These are phyloP conservation scores for Gelatoporia subvermispora DNA, from an alignment of 768 basidiomycete genomes.

Conservation along the genomic window DNA sequence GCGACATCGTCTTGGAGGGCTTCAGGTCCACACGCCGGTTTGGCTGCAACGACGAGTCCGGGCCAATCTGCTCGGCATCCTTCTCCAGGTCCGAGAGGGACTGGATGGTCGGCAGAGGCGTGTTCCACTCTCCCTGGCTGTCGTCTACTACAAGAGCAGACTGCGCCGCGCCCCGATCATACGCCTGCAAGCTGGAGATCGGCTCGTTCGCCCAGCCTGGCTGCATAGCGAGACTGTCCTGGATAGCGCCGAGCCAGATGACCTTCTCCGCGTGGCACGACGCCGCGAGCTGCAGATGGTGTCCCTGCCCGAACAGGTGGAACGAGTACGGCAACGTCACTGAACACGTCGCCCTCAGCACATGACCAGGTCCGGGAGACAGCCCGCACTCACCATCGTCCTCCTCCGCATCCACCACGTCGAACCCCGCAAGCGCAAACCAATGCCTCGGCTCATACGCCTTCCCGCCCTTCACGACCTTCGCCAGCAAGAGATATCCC, in stretches of 20 bases:
- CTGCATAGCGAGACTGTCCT: conserved; percentile 39
- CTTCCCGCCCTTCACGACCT: conserved; percentile 71
- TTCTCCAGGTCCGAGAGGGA: conserved; percentile 25
- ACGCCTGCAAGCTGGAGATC: conserved; percentile 52
- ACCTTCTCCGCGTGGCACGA: conserved; percentile 81
- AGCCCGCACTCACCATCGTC: conserved; percentile 65
- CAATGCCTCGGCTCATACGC: conserved; percentile 86
- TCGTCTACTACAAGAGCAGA: conserved; percentile 27
- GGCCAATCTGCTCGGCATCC: conserved; percentile 2
- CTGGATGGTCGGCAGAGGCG: conserved; percentile 27
- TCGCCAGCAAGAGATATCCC: conserved; percentile 83
- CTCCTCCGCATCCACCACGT: conserved; percentile 61
- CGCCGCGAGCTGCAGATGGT: conserved; percentile 82
- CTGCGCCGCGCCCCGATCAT: conserved; percentile 28
- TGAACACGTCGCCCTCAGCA: conserved; percentile 25
- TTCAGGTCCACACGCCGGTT: neutral
- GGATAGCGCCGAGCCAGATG: conserved; percentile 76
- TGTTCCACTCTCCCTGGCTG: conserved; percentile 5
- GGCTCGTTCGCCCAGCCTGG: conserved; percentile 57
- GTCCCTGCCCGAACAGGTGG: conserved; percentile 61
- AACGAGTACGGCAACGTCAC: conserved; percentile 75
- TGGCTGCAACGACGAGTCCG: neutral
- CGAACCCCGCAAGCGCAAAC: conserved; percentile 74
- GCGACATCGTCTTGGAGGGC: conserved; percentile 2
- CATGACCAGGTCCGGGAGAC: neutral